phyloP scores from a whole-genome alignment of 305 asterid genomes.

The Lippia alba region DNA sequence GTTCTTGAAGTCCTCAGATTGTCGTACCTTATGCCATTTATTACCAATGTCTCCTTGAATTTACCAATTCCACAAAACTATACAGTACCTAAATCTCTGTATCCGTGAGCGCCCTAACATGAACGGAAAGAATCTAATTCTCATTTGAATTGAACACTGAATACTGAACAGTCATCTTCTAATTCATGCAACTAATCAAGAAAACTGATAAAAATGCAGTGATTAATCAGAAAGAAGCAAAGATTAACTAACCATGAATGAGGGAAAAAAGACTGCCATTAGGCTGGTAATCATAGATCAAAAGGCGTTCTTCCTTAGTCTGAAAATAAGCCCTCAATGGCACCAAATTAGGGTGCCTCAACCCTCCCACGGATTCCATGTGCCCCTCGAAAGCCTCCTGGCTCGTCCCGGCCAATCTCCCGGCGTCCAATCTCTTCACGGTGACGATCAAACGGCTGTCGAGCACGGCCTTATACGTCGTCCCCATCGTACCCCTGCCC shows the following conservation, averaged over 20 bases:
- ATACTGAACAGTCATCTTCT: background rate
- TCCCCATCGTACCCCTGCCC: constrained; percentile 91
- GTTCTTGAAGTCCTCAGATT: background rate
- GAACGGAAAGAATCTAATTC: background rate
- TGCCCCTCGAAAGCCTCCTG: constrained; percentile 71
- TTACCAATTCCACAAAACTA: background rate
- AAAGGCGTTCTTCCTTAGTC: constrained; percentile 77
- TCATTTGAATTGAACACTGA: background rate
- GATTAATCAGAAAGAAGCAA: background rate
- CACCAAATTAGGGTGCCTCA: constrained; percentile 86
- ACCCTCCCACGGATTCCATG: constrained; percentile 79
- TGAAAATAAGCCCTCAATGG: constrained; percentile 85
- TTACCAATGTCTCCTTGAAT: constrained; percentile 12
- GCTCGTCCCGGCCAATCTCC: constrained; percentile 54
- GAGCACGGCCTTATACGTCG: constrained; percentile 86
- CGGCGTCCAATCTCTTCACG: constrained; percentile 85
- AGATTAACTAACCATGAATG: constrained; percentile 71
- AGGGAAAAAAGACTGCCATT: constrained; percentile 87
- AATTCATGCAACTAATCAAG: background rate
- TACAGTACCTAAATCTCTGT: background rate
- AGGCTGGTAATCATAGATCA: constrained; percentile 88
- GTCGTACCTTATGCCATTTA: constrained; percentile 18
- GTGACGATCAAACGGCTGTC: constrained; percentile 80
- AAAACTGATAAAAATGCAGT: no score
- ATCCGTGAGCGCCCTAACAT: background rate